Conservation (phyloP, 2,329 filamentous ascomycete genomes). For the Paecilomyces variotii region DNA sequence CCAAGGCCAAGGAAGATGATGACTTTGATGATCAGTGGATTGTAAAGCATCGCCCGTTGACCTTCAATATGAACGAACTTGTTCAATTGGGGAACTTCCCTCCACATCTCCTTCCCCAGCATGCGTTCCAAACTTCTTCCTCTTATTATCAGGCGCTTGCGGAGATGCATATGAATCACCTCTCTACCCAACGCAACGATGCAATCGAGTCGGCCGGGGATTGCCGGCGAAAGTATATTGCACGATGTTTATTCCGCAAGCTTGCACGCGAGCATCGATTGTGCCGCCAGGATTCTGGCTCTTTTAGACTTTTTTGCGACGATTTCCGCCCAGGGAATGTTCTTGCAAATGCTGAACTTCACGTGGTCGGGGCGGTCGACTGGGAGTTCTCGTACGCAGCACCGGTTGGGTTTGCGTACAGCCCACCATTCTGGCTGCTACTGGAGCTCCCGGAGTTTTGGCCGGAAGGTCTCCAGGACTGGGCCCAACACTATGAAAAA, state of each 20-base stretch:
- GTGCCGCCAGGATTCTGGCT: constrained; percentile 14
- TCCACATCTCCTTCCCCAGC: constrained; percentile 8
- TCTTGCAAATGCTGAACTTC: constrained; percentile 13
- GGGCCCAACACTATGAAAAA: constrained; percentile 7
- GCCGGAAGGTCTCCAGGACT: constrained; percentile 10
- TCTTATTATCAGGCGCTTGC: constrained; percentile 34
- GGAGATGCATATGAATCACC: constrained; percentile 35
- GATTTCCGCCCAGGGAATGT: constrained; percentile 20
- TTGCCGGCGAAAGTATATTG: constrained; percentile 14
- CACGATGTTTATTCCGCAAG: constrained; percentile 13
- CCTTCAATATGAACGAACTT: constrained; percentile 37
- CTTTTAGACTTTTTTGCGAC: constrained; percentile 18
- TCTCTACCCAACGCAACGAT: constrained; percentile 33
- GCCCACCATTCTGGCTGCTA: constrained; percentile 19
- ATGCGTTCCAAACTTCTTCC: constrained; percentile 23
- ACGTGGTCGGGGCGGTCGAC: constrained; percentile 16
- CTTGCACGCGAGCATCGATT: constrained; percentile 9
- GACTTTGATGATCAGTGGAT: constrained; percentile 13
- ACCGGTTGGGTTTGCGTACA: constrained; percentile 10
- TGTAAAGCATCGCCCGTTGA: constrained; percentile 29
- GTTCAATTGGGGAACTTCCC: constrained; percentile 17
- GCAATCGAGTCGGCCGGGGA: constrained; percentile 19
- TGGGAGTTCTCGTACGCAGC: constrained; percentile 22
- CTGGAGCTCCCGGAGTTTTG: constrained; percentile 14
- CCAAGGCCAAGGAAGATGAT: constrained; percentile 12